Conservation (phyloP, 352 stramenopile genomes). For the Phytopythium chamaehyphon region DNA sequence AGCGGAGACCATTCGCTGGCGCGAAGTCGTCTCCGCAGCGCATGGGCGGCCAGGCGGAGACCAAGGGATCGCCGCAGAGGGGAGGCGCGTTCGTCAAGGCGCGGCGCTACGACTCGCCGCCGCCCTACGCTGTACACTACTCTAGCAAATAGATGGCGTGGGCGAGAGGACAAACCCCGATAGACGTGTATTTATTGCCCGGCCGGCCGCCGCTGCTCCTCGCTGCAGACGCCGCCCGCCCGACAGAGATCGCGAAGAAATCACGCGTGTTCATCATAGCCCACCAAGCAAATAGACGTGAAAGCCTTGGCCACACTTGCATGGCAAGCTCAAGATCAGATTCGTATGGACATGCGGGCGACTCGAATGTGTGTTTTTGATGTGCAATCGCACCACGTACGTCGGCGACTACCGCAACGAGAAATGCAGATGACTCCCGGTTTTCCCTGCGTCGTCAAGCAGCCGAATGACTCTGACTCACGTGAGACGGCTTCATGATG, state of each 20-base stretch:
- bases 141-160: conserved; percentile 7
- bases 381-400: no score
- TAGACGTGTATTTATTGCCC: conserved; percentile 6
- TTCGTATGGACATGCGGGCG: neutral
- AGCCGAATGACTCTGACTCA: conserved; percentile 1
- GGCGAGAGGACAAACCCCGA: neutral
- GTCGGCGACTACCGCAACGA: no score
- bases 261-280: no score
- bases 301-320: no score
- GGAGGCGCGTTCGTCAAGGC: conserved; percentile 1
- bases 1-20: conserved; percentile 4
- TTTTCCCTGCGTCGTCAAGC: neutral
- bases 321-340: no score
- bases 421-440: no score
- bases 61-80: conserved; percentile 6
- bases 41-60: conserved; percentile 4
- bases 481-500: neutral
- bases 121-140: conserved; percentile 8
- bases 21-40: conserved; percentile 5
- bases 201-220: no score
- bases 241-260: no score
- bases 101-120: conserved; percentile 12
- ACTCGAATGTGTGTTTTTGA: neutral
- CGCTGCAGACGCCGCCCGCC: no score
- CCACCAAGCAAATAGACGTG: no score